Base-by-base conservation (phyloP, 768 basidiomycete species). In the Nevesoporus exiguus region DNA sequence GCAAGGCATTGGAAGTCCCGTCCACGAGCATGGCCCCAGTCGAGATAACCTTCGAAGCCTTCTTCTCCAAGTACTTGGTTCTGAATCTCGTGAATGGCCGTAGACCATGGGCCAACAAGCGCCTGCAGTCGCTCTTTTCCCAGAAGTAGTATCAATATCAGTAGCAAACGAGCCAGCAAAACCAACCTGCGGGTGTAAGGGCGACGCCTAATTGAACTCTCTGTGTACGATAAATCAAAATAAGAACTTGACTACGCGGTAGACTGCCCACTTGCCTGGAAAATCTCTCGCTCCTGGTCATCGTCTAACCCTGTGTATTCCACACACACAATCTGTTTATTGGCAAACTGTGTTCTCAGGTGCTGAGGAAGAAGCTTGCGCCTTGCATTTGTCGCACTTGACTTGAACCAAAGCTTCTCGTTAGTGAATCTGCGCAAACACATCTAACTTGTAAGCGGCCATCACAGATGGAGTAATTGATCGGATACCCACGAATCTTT, bases 211-310 rank as follows among this genome's bases (percentile, higher is more conserved):
- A 58, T 60, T 81, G 80, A 31, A 81, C 80, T 41, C 80, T 75
- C 79, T 80, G 41, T 49, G 21, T 36, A 29, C 17, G 19, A 30
- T 13, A n/a, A 46, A 47, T 17, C 13, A 40, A 22, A 41, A 31
- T 55, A 51, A 50, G 33, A 33, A 53, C 14, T 36, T 13, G 34
- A 42, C 14, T 5, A 48, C 3, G 30, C 34, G 14, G 17, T 25
- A 47, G 41, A 13, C 19, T 36, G 25, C 11, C 49, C 31, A 55
- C 73, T 39, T 57, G 74, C 82, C 72, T 81, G 76, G 57, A 86
- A 90, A 24, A 86, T 82, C 61, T 86, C 86, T 27, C 85, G 77
- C 59, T 88, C 88, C 61, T 81, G 78, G 47, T 81, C 76, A 7
- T 65, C 65, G 0, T 67, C 72, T 39, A 86, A 63, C 17, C 74